Base-by-base conservation (phyloP, 2,329 filamentous ascomycete species). In the Cladobotryum mycophilum region DNA sequence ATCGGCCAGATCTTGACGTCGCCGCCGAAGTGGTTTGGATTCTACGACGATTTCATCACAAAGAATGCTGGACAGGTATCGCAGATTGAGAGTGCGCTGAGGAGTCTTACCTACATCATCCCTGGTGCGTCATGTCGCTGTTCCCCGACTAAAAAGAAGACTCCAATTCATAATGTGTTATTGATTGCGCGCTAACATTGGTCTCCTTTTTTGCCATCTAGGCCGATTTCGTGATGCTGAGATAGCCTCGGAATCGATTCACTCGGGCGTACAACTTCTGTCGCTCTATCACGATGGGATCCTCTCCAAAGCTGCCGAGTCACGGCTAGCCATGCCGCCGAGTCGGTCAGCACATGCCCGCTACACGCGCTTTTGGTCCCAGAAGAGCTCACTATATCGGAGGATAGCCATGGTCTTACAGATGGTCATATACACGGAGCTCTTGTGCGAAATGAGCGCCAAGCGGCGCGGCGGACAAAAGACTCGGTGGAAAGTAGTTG, bases 401-500 rank as follows among this genome's bases (percentile, higher is more conserved):
- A 81, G 88, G 53, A 82, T 95, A 49, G 91, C 92, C 38, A 78
- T 91, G 56, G 74, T 90, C 4, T 74, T 99, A 45, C 89, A 95
- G 65, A 86, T 95, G 71, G 87, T 96, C 22, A 88, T 93, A 59
- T 97, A 97, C 65, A 96, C 91, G 0, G 89, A 99, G 70, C 75
- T 99, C 30, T 73, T 99, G n/a, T 93, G 92, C 80, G 93, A 99
- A 67, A 99, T 99, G 93, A 82, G 87, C 25, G 91, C 91, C 25
- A 95, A 95, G 70, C 80, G 92, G 45, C 84, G 84, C 55, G 88
- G 89, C 15, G 90, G 86, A 41, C 80, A 95, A 67, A 83, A 80
- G 61, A 71, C 85, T 22, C 82, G 90, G 30, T 99, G 93, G 93
- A 84, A 88, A 47, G 82, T 95, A 0, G 82, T 97, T 5, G 84